Conservation (phyloP, 495 filamentous ascomycete genomes). For the Penicillium ochrochloron region DNA sequence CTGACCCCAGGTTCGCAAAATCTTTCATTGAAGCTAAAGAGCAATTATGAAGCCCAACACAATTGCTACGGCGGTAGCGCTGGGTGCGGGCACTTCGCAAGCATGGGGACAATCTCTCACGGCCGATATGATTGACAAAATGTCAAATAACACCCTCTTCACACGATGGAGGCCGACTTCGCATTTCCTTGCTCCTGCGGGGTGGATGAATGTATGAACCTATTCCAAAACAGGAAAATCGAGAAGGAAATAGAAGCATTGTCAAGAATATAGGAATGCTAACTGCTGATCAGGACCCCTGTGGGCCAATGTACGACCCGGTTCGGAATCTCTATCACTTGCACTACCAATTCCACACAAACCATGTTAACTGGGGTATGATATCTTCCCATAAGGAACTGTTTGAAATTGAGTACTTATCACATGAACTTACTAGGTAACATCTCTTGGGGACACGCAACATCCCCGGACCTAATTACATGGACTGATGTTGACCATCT, state of each 20-base stretch:
- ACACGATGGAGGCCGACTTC: conserved; percentile 23
- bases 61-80: conserved; percentile 10
- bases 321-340: conserved; percentile 20
- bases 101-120: conserved; percentile 18
- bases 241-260: background rate
- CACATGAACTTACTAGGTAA: conserved; percentile 14
- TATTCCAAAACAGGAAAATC: background rate
- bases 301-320: conserved; percentile 25
- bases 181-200: conserved; percentile 28
- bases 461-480: conserved; percentile 19
- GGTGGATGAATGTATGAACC: conserved; percentile 26
- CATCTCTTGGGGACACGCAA: conserved; percentile 29
- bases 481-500: conserved; percentile 25
- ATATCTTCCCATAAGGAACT: background rate
- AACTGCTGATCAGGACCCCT: conserved; percentile 18
- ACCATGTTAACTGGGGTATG: conserved; percentile 26
- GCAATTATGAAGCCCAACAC: conserved; percentile 10
- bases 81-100: conserved; percentile 11
- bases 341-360: conserved; percentile 27
- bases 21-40: background rate
- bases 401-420: background rate
- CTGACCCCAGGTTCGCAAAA: background rate
- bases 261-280: background rate
- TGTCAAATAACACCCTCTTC: conserved; percentile 25
- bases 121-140: conserved; percentile 18